Conservation (phyloP, 257 asterid species). For the Solanum arcanum region DNA sequence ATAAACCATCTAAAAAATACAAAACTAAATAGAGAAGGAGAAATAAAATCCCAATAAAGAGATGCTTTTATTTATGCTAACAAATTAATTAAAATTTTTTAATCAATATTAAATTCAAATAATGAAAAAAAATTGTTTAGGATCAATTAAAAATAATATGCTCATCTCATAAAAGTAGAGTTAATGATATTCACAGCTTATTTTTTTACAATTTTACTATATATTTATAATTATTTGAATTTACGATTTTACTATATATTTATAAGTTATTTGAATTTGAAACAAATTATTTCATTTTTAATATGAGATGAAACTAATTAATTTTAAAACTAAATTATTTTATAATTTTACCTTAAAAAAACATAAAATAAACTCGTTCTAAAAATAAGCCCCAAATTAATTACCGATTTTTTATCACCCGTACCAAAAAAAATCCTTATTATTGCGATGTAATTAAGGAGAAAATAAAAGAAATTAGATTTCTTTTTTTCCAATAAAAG, state of each 20-base stretch:
- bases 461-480: not conserved
- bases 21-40: not conserved
- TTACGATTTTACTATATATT: not conserved
- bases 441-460: not conserved
- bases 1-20: not conserved
- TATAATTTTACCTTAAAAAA: not conserved
- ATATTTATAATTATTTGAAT: too few species aligned
- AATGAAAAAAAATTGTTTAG: not conserved
- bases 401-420: not conserved
- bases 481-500: not conserved
- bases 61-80: too few species aligned
- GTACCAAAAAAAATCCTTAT: not conserved
- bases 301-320: not conserved
- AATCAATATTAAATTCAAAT: too few species aligned
- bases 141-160: too few species aligned
- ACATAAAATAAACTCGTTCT: not conserved
- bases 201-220: too few species aligned
- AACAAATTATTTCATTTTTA: not conserved
- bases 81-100: not conserved
- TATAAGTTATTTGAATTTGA: not conserved
- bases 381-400: not conserved
- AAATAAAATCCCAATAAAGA: not conserved
- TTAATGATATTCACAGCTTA: not conserved
- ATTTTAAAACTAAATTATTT: not conserved
- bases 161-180: too few species aligned